phyloP scores from a whole-genome alignment of 176 grass and related monocot genomes.

The Tillandsia fasciculata region DNA sequence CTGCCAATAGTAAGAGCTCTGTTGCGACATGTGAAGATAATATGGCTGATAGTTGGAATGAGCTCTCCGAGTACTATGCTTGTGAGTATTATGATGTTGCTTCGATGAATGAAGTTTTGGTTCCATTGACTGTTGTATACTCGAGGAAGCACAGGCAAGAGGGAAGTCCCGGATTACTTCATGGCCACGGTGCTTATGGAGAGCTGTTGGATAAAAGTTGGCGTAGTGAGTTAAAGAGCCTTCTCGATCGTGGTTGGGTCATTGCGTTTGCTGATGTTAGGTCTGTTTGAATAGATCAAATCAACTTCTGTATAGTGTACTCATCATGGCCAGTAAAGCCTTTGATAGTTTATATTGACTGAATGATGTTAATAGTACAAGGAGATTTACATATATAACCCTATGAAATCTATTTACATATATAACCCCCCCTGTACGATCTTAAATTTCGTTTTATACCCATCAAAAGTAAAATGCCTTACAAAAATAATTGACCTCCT shows the following conservation, averaged over 20 bases:
- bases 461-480: too few species aligned
- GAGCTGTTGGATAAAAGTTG: conserved; percentile 82
- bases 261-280: conserved; percentile 96
- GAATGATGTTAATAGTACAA: too few species aligned
- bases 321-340: neutral
- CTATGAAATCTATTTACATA: too few species aligned
- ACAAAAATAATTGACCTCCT: too few species aligned
- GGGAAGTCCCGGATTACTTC: conserved; percentile 73
- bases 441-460: too few species aligned
- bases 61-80: conserved; percentile 81
- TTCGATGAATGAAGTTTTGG: conserved; percentile 56
- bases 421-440: too few species aligned
- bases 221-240: conserved; percentile 85
- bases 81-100: conserved; percentile 71
- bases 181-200: conserved; percentile 94
- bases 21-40: conserved; percentile 29
- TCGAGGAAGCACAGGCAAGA: conserved; percentile 75
- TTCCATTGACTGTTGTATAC: conserved; percentile 76
- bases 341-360: too few species aligned
- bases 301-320: neutral
- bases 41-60: conserved; percentile 59
- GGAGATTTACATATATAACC: too few species aligned
- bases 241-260: conserved; percentile 83
- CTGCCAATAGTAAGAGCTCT: conserved; percentile 26
- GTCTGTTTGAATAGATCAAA: conserved; percentile 23